These are phyloP conservation scores for Candida sp. DNA, from an alignment of 1,139 yeast species.

Conservation along the genomic window DNA sequence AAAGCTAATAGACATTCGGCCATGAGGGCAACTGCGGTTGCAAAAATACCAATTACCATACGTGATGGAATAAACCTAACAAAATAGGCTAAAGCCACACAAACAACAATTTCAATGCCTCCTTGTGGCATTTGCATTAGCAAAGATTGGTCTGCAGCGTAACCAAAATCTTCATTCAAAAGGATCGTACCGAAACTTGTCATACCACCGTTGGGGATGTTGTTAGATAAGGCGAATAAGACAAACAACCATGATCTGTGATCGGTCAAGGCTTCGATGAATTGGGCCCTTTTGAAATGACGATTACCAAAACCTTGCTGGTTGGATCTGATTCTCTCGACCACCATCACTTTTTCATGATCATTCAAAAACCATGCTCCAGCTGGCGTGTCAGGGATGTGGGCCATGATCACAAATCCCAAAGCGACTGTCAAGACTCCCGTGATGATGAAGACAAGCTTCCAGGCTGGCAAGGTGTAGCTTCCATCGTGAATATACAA, in stretches of 20 bases:
- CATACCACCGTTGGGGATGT: constrained; percentile 42
- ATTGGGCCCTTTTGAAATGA: constrained; percentile 56
- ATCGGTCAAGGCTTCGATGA: constrained; percentile 56
- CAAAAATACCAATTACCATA: constrained; percentile 45
- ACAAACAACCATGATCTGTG: constrained; percentile 47
- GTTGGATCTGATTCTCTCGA: constrained; percentile 39
- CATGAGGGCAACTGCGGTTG: constrained; percentile 37
- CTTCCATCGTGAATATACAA: constrained; percentile 19
- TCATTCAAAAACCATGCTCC: constrained; percentile 43
- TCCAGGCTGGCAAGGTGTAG: constrained; percentile 31
- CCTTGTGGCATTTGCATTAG: constrained; percentile 41
- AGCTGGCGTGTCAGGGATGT: constrained; percentile 33
- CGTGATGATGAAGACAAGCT: constrained; percentile 32
- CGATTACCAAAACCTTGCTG: constrained; percentile 62
- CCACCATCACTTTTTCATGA: constrained; percentile 46
- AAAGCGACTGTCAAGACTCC: constrained; percentile 31
- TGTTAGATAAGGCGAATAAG: constrained; percentile 26
- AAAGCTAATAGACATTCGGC: constrained; percentile 55
- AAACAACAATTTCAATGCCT: constrained; percentile 45
- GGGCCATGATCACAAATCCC: constrained; percentile 26
- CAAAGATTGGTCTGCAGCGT: constrained; percentile 25
- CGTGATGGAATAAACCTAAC: constrained; percentile 35
- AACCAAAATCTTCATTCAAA: constrained; percentile 49
- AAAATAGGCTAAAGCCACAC: constrained; percentile 35
- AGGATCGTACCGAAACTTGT: constrained; percentile 51